Base-by-base conservation (phyloP, 108 stramenopile genomes). In the Pseudonitzschia multistriata region DNA sequence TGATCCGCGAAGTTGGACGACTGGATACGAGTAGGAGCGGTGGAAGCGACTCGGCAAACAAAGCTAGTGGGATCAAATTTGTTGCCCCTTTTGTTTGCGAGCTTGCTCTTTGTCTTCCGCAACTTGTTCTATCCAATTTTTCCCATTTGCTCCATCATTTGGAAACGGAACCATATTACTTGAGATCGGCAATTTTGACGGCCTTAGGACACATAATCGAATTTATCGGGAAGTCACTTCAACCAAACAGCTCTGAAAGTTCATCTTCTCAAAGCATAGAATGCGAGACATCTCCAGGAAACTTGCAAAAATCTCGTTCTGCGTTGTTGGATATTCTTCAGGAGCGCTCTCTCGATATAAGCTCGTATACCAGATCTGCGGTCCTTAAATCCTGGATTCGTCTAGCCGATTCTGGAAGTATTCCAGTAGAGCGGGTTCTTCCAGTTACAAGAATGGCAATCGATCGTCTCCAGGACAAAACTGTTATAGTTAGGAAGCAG, bases 381-480 rank as follows among this genome's bases (percentile, higher is more conserved):
- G 90, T 87, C 42, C 91, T 98, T 45, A 92, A 91, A 49, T 77
- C 94, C 1, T 92, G 90, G 85, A 80, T 83, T 48, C 61, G 69
- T 33, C 68, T 98, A 31, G 78, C 85, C 0, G 77, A 89, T 59
- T 66, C 62, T n/a, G 73, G 87, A 34, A 81, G 82, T 14, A 76
- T 98, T 35, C 96, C 97, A 5, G 71, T 85, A 37, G 88, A 82
- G 34, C 63, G 88, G 7, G 61, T 92, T 40, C 80, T 82, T 67
- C 81, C 81, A 48, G 94, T 96, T 22, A 93, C 96, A 15, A 71
- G 53, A 0, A 80, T 96, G 55, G 96, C 94, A 3, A 83, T 88
- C 60, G 95, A 94, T 66, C 81, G 98, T 24, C 78, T 99, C 28
- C 81, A 88, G 54, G 98, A 99, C 59, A 96, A 93, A 78, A 94